A percentile compares a stretch with the other conserved stretches of the same genome.
Evolutionary conservation across 202 grass and related monocot genomes (phyloP).

Genomic region (Carex arenaria): DNA sequence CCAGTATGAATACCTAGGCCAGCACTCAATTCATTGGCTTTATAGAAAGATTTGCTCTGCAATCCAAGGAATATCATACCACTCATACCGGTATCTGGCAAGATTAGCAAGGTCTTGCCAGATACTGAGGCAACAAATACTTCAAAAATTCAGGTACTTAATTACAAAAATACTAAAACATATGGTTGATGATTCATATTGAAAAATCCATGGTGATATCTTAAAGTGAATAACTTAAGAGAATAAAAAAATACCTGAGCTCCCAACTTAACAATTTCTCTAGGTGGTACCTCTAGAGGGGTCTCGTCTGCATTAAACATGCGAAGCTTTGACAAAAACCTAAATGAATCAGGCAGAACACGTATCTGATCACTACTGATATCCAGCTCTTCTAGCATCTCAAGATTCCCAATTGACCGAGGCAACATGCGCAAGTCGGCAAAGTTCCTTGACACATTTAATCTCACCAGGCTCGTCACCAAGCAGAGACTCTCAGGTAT

Average conservation of each 20-base stretch:
- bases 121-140: not conserved
- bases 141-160: not conserved
- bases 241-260: slow-evolving; percentile 56
- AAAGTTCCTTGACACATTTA: slow-evolving; percentile 83
- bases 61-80: slow-evolving; percentile 1
- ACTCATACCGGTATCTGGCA: not conserved
- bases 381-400: slow-evolving; percentile 88
- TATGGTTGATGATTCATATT: not conserved
- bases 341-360: slow-evolving; percentile 71
- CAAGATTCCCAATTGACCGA: slow-evolving; percentile 85
- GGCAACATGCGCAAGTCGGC: slow-evolving; percentile 72
- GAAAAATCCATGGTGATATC: not conserved
- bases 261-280: slow-evolving; percentile 69
- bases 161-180: not conserved
- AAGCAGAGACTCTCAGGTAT: slow-evolving; percentile 88
- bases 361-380: slow-evolving; percentile 96
- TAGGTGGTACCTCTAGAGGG: slow-evolving; percentile 82
- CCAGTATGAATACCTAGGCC: not conserved
- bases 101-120: not conserved
- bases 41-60: slow-evolving; percentile 22
- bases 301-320: slow-evolving; percentile 87
- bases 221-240: not conserved
- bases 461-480: slow-evolving; percentile 68
- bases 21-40: not conserved
- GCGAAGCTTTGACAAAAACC: slow-evolving; percentile 47